Percentiles rank a stretch among this genome's conserved stretches.
Evolutionary conservation across 192 early-diverging fungal genomes (phyloP).

Genomic region (Piromyces sp.): DNA sequence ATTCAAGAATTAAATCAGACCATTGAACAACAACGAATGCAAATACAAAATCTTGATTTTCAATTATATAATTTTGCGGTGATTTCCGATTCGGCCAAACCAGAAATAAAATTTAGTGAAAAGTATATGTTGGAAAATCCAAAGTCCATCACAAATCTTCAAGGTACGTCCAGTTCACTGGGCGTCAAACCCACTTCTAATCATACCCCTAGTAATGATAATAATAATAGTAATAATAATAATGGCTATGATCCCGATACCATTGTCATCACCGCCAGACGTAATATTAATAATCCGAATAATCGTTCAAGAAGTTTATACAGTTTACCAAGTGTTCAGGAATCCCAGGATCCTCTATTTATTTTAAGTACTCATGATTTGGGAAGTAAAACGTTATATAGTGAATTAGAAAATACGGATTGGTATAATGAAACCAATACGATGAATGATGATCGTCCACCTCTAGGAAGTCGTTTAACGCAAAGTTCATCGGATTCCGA

Average conservation of each 20-base stretch:
- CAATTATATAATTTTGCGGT: neutral
- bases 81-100: neutral
- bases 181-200: neutral
- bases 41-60: neutral
- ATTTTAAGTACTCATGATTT: neutral
- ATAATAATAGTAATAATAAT: neutral
- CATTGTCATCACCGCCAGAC: neutral
- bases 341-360: neutral
- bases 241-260: neutral
- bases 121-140: neutral
- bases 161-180: neutral
- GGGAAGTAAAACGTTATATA: neutral
- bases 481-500: neutral
- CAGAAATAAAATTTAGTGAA: neutral
- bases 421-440: neutral
- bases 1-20: neutral
- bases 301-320: too few species aligned
- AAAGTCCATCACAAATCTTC: neutral
- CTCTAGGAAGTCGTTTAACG: neutral
- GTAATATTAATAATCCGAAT: neutral
- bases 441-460: neutral
- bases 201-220: neutral
- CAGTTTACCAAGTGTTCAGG: neutral
- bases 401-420: neutral
- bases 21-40: neutral